phyloP scores from a whole-genome alignment of 495 filamentous ascomycete genomes.

The Bathelium albidoporum region DNA sequence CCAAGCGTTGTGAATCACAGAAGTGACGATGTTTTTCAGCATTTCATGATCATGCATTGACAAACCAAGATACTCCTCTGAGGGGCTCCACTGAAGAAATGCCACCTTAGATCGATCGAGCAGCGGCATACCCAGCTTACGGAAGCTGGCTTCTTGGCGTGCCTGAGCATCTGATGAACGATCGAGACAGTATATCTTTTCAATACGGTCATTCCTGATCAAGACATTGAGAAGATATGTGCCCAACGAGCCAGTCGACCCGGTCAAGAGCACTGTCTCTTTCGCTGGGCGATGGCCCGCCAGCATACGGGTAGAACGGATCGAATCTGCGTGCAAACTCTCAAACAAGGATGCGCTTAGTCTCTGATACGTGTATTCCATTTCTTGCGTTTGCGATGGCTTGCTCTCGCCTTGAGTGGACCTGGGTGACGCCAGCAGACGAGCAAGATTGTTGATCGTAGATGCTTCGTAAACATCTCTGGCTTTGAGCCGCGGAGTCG shows the following conservation, averaged over 20 bases:
- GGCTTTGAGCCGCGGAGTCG: not conserved
- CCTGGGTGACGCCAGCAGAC: not conserved
- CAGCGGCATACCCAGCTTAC: not conserved
- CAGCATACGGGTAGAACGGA: not conserved
- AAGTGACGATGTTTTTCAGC: too few relatives aligned
- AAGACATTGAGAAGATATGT: conserved; percentile 7
- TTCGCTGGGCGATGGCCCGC: not conserved
- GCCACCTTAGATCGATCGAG: conserved; percentile 4
- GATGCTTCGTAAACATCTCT: not conserved
- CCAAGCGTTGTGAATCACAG: conserved; percentile 44
- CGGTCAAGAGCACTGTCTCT: conserved; percentile 7
- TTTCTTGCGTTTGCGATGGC: not conserved
- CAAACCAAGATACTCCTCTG: conserved; percentile 14
- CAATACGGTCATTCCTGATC: not conserved
- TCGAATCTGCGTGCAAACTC: not conserved
- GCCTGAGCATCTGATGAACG: not conserved
- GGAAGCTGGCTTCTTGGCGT: not conserved
- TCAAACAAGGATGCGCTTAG: not conserved
- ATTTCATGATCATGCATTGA: conserved; percentile 15
- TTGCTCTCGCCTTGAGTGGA: not conserved
- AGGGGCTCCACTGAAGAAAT: conserved; percentile 21
- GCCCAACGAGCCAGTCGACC: conserved; percentile 11
- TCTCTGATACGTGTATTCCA: not conserved
- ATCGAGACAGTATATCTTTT: conserved; percentile 14
- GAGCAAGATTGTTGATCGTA: not conserved